A percentile compares a stretch with the other conserved stretches of the same genome.
These are phyloP conservation scores for Meyerozyma carpophila DNA, from an alignment of 1,139 yeast species.

Conservation along the genomic window DNA sequence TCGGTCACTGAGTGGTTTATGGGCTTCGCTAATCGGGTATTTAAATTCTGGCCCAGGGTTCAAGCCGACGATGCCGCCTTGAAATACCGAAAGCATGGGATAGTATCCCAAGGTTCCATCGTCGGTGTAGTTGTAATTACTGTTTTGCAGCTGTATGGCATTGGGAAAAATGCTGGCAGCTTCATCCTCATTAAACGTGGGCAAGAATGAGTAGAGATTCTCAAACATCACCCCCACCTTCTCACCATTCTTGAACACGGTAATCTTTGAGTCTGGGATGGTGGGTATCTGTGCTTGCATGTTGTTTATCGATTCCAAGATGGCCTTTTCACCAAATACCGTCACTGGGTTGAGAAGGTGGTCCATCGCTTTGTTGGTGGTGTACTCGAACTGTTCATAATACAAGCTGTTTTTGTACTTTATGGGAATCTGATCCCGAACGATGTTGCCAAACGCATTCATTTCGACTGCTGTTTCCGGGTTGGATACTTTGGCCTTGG, in stretches of 20 bases:
- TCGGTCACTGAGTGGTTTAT: slow-evolving; percentile 51
- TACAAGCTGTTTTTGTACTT: slow-evolving; percentile 72
- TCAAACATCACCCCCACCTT: slow-evolving; percentile 61
- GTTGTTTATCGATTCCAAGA: slow-evolving; percentile 24
- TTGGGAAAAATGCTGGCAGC: slow-evolving; percentile 21
- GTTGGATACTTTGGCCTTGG: slow-evolving; percentile 8
- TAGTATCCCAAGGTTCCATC: slow-evolving; percentile 88
- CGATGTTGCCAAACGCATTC: slow-evolving; percentile 30
- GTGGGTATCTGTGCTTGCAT: slow-evolving; percentile 24
- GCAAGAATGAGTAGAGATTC: slow-evolving; percentile 70
- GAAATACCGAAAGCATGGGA: slow-evolving; percentile 82
- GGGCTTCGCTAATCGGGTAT: slow-evolving; percentile 31
- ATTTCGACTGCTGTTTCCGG: slow-evolving; percentile 18
- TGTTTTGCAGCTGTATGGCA: slow-evolving; percentile 43
- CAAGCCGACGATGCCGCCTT: slow-evolving; percentile 69
- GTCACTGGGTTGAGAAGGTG: slow-evolving; percentile 70
- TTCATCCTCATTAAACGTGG: slow-evolving; percentile 35
- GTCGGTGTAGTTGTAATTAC: slow-evolving; percentile 50
- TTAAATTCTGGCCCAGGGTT: slow-evolving; percentile 67
- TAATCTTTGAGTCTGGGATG: slow-evolving; percentile 55
- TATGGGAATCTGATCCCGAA: slow-evolving; percentile 85
- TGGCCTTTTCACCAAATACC: slow-evolving; percentile 62
- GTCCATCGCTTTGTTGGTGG: slow-evolving; percentile 70
- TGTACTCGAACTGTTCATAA: slow-evolving; percentile 84
- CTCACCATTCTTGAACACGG: slow-evolving; percentile 74